Evolutionary conservation across 352 stramenopile species (phyloP).

Genomic region (Phytophthora litchii): DNA sequence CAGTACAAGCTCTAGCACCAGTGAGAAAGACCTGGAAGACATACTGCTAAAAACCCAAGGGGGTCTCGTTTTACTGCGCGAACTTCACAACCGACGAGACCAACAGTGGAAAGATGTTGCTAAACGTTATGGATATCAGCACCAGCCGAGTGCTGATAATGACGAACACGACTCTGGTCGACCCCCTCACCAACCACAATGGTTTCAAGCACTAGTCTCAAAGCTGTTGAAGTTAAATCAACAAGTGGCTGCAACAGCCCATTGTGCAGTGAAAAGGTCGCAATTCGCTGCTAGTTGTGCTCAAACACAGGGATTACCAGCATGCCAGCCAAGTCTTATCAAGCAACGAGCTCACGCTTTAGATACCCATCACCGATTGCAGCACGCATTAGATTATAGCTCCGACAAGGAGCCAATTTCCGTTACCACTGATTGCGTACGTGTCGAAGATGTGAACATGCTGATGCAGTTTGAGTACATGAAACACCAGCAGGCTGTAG

Average conservation of each 20-base stretch:
- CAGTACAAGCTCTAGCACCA: neutral
- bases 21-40: constrained; percentile 41
- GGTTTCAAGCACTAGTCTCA: constrained; percentile 17
- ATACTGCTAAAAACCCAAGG: constrained; percentile 58
- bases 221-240: constrained; percentile 21
- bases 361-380: constrained; percentile 34
- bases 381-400: constrained; percentile 4
- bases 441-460: constrained; percentile 33
- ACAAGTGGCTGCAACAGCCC: constrained; percentile 15
- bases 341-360: constrained; percentile 26
- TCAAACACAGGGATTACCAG: neutral
- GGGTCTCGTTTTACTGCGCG: constrained; percentile 56
- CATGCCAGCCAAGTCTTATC: constrained; percentile 12
- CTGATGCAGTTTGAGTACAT: constrained; percentile 42
- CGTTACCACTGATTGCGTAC: constrained; percentile 3
- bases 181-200: constrained; percentile 8
- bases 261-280: constrained; percentile 17
- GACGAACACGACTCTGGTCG: neutral
- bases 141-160: constrained; percentile 3
- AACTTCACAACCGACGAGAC: constrained; percentile 37
- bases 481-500: constrained; percentile 24
- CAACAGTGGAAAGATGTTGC: constrained; percentile 47
- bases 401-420: neutral
- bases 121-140: constrained; percentile 36
- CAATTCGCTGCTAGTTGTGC: constrained; percentile 3